Evolutionary conservation across 2,329 filamentous ascomycete genomes (phyloP), one percentile per base, ranked within the genome.

Genomic region (Pseudodiploospora longispora): DNA sequence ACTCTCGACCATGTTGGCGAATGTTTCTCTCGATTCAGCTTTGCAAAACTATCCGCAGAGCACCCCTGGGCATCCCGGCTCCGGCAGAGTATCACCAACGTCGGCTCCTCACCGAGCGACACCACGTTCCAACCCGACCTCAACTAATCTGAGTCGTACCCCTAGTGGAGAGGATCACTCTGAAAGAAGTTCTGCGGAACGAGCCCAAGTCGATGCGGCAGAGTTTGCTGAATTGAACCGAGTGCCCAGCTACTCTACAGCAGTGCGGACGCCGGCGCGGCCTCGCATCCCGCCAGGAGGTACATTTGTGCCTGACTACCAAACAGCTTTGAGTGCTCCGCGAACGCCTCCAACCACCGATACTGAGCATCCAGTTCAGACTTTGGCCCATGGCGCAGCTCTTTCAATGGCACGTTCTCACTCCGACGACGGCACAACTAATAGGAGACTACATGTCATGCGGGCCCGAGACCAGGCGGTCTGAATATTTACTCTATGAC

Each of bases 201-300:
- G 81, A 50, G 55, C 72, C 40, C 75, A 82, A 47, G 70, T 72
- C 39, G 69, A 76, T 30, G 76, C 82, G 47, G 66, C 72, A 12
- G 80, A 85, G 50, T 65, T 87, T 52, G 74, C 76, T 39, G 76
- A 80, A 50, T 66, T 89, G 36, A 84, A 74, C 59, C 84, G 84
- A 51, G 85, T 90, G 2, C 85, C 85, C 1, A 89, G 85, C 45
- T 90, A 90, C 59, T 75, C 76, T 10, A 89, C 85, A 1, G 85
- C 85, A 0, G 78, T 88, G 28, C 78, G 77, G 50, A 78, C 81
- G 1, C 78, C 80, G 5, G 75, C 79, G 10, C 72, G 76, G 41
- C 70, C 73, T 31, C 70, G 70, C 10, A 71, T 67, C 40, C 70
- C 69, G 36, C 63, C 71, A 6, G 70, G 72, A 27, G 70, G 70